A percentile compares a stretch with the other conserved stretches of the same genome.
Conservation (phyloP, 2,329 filamentous ascomycete species). For the Botrytis cinerea region DNA sequence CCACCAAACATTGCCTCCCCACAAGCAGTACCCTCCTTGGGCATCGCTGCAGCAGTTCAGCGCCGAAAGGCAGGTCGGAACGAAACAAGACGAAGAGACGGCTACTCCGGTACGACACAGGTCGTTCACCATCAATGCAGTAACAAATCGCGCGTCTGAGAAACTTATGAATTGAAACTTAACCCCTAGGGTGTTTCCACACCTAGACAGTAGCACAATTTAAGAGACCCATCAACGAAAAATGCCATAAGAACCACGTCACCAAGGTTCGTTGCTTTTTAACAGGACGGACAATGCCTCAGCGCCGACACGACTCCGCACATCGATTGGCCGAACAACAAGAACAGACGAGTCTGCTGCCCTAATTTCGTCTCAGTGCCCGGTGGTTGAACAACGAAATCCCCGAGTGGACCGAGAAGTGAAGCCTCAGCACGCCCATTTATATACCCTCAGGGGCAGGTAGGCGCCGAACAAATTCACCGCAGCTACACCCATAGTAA, state of each 20-base stretch:
- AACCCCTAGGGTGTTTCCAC: conserved; percentile 9
- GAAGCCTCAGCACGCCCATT: conserved; percentile 17
- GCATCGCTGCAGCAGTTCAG: conserved; percentile 19
- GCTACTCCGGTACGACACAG: conserved; percentile 14
- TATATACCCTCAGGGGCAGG: conserved; percentile 12
- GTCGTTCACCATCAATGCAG: conserved; percentile 19
- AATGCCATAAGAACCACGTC: conserved; percentile 19
- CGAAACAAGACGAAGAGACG: conserved; percentile 19
- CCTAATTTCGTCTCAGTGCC: conserved; percentile 22
- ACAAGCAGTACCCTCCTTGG: conserved; percentile 11
- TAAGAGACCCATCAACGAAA: conserved; percentile 9
- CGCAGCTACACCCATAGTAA: conserved; percentile 3
- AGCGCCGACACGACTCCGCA: conserved; percentile 18
- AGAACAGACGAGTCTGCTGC: conserved; percentile 12
- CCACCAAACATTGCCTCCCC: conserved; percentile 2
- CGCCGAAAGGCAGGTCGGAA: not conserved
- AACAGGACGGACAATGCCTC: conserved; percentile 19
- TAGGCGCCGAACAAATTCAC: conserved; percentile 16
- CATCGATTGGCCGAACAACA: conserved; percentile 18
- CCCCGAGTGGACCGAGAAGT: conserved; percentile 6
- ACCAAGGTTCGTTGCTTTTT: conserved; percentile 13
- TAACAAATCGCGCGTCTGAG: conserved; percentile 11
- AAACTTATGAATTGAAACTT: conserved; percentile 14
- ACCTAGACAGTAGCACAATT: conserved; percentile 13
- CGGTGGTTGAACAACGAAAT: conserved; percentile 16